These are phyloP conservation scores for Cadophora gregata DNA, from an alignment of 2,329 filamentous ascomycete species.

Conservation along the genomic window DNA sequence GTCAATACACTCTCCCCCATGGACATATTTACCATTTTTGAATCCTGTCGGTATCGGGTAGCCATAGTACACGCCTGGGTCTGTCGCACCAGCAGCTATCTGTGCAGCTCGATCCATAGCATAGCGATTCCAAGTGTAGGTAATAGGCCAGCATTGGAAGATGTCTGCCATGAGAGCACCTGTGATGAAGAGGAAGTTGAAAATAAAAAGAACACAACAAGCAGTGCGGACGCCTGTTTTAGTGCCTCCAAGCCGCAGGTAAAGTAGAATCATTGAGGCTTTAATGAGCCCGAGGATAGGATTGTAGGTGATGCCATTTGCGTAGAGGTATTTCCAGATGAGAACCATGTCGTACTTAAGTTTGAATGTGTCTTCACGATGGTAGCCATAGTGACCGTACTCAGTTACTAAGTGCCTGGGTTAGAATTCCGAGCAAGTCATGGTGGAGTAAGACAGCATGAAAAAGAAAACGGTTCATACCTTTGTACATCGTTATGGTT, in stretches of 20 bases:
- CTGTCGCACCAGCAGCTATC: conserved; percentile 24
- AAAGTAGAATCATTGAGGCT: conserved; percentile 52
- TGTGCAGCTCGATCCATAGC: conserved; percentile 20
- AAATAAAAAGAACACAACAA: conserved; percentile 19
- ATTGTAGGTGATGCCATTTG: conserved; percentile 51
- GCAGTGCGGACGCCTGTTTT: conserved; percentile 23
- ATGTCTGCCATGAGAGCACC: conserved; percentile 11
- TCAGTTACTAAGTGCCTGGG: conserved; percentile 28
- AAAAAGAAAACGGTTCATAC: background rate
- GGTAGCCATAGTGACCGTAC: conserved; percentile 33
- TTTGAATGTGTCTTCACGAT: conserved; percentile 23
- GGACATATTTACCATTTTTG: conserved; percentile 29
- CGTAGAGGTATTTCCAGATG: conserved; percentile 12
- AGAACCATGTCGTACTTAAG: conserved; percentile 2
- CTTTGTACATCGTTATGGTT: conserved; percentile 22
- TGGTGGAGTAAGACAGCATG: background rate
- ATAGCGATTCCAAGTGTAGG: conserved; percentile 21
- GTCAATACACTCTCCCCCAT: conserved; percentile 32
- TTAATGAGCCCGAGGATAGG: conserved; percentile 54
- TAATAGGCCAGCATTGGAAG: conserved; percentile 20
- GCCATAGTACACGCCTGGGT: conserved; percentile 21
- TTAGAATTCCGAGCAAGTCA: background rate
- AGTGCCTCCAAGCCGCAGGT: conserved; percentile 50
- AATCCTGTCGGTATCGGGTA: conserved; percentile 25
- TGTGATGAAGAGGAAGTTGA: conserved; percentile 13